These are phyloP conservation scores for Goniomonas avonlea DNA, from an alignment of 78 protist genomes.

Conservation along the genomic window DNA sequence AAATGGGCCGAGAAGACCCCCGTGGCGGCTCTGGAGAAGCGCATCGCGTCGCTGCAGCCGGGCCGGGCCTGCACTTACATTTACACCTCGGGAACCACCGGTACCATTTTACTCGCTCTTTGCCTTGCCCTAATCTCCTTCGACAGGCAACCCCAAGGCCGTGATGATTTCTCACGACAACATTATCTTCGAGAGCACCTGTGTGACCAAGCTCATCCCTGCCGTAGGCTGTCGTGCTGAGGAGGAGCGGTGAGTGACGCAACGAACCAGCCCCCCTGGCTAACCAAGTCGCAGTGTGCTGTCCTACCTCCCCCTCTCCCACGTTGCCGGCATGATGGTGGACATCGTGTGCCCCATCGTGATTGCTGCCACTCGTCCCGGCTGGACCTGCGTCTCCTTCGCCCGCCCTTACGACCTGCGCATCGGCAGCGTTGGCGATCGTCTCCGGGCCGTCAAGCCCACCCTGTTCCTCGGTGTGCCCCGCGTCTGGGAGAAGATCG, in stretches of 20 bases:
- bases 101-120: not conserved
- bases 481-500: slow-evolving; percentile 84
- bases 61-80: not conserved
- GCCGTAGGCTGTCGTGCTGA: no score
- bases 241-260: no score
- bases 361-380: slow-evolving; percentile 14
- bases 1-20: not conserved
- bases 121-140: not conserved
- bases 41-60: not conserved
- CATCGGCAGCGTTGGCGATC: slow-evolving; percentile 39
- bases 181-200: no score
- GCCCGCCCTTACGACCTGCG: slow-evolving; percentile 60
- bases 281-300: no score
- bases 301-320: slow-evolving; percentile 72
- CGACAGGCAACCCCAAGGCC: slow-evolving; percentile 49
- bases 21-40: not conserved
- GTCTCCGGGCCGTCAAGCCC: slow-evolving; percentile 60
- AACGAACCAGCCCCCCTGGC: no score
- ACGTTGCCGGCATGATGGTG: slow-evolving; percentile 74
- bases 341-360: slow-evolving; percentile 48
- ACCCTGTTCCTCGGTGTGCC: slow-evolving; percentile 76
- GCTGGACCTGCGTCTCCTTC: slow-evolving; percentile 26
- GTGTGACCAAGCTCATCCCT: no score
- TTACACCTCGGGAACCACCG: not conserved
- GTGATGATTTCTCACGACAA: slow-evolving; percentile 58